Evolutionary conservation across 805 yeast genomes (phyloP).

Genomic region (Zygotorulaspora florentina): DNA sequence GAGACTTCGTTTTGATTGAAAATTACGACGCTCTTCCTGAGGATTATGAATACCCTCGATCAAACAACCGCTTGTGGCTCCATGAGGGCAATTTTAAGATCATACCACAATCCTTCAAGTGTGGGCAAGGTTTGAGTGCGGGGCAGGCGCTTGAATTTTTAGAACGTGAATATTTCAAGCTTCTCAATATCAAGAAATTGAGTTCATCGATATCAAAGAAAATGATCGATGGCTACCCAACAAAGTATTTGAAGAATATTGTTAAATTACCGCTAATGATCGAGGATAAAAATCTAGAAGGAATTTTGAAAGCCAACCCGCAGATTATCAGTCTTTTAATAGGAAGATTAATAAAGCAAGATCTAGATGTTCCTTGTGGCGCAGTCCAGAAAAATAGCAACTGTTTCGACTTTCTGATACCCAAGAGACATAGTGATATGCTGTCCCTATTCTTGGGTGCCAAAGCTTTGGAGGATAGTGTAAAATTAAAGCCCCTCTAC

Average conservation of each 20-base stretch:
- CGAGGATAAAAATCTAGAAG: slow-evolving; percentile 17
- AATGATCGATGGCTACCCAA: slow-evolving; percentile 29
- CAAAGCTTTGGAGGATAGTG: slow-evolving; percentile 9
- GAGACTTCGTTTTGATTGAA: slow-evolving; percentile 53
- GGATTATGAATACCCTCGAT: slow-evolving; percentile 41
- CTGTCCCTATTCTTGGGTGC: slow-evolving; percentile 17
- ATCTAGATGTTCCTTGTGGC: not conserved
- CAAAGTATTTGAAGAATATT: slow-evolving; percentile 28
- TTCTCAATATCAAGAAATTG: slow-evolving; percentile 26
- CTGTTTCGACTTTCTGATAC: slow-evolving; percentile 6
- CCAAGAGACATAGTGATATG: slow-evolving; percentile 17
- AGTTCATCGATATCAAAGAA: slow-evolving; percentile 18
- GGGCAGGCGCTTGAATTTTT: slow-evolving; percentile 42
- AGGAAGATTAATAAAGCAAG: slow-evolving; percentile 13
- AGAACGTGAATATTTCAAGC: slow-evolving; percentile 37
- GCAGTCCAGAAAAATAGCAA: not conserved
- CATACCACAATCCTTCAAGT: slow-evolving; percentile 39
- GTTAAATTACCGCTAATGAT: slow-evolving; percentile 13
- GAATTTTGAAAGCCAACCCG: slow-evolving; percentile 15
- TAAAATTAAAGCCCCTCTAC: slow-evolving; percentile 5
- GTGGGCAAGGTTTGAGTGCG: slow-evolving; percentile 35
- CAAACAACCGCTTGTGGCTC: slow-evolving; percentile 50
- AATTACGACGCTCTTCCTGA: slow-evolving; percentile 44
- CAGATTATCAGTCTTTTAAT: slow-evolving; percentile 20
- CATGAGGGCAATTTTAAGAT: slow-evolving; percentile 39